Evolutionary conservation across 2,329 filamentous ascomycete species (phyloP), one percentile per base, ranked within the genome.

Genomic region (Paraphoma sp.): DNA sequence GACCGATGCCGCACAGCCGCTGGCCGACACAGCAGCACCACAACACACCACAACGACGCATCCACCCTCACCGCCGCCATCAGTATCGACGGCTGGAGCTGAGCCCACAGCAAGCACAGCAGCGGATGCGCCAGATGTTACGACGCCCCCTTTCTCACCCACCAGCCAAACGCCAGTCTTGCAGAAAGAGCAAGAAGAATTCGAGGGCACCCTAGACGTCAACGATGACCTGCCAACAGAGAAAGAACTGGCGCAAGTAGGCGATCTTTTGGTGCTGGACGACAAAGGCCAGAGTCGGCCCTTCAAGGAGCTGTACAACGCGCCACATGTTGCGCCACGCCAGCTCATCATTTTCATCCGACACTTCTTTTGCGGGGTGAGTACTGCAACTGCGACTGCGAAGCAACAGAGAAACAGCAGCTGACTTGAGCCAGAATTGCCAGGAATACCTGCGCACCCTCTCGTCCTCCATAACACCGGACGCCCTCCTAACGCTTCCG

Each of bases 321-420:
- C 70, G 44, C 67, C 70, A 6, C 74, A 70, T 12, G 66, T 72
- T 8, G 75, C 75, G 33, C 69, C 71, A 1, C 60, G 87, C 2
- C 85, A 91, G 29, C 80, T 93, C 31, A 76, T 92, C 42, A 86
- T 93, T 63, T 93, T 93, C 71, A 83, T 93, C 54, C 84, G 90
- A 44, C 90, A 93, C 77, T 93, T 93, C 76, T 92, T 91, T 81
- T 93, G 90, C 71, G 89, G 89, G 36, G 89, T 91, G 82, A 75
- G 88, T 82, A 9, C 9, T 14, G 33, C 9, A 9, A 28, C 41
- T n/a, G 43, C 16, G 30, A 9, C 40, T 11, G 14, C 14, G 12
- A 12, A 7, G 18, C 9, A 29, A 46, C 9, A 40, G 14, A 14
- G 7, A 23, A 7, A 18, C 9, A 29, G 45, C 9, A 40, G 14